phyloP scores from a whole-genome alignment of 2,329 filamentous ascomycete genomes.

The Aspergillus viridinutans region DNA sequence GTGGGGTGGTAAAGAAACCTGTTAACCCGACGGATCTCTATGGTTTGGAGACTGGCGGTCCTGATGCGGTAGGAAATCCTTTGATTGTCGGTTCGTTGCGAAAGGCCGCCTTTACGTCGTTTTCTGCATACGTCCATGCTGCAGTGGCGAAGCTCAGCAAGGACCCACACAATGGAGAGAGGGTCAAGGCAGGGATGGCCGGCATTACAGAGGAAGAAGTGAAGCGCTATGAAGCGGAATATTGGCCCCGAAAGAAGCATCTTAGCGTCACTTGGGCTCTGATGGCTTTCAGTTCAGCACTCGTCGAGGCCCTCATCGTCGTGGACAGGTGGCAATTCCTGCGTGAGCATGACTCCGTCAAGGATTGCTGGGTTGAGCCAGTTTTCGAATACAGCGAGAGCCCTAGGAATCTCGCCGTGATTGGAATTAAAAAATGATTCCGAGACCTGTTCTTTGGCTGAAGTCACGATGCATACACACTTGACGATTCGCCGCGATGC shows the following conservation, averaged over 20 bases:
- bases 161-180: conserved; percentile 56
- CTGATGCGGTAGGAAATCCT: conserved; percentile 57
- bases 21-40: conserved; percentile 27
- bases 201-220: conserved; percentile 72
- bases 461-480: neutral
- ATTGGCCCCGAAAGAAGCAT: conserved; percentile 67
- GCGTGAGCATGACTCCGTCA: conserved; percentile 69
- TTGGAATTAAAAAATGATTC: conserved; percentile 70
- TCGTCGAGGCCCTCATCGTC: conserved; percentile 86
- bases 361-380: conserved; percentile 82
- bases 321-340: conserved; percentile 86
- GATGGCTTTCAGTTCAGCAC: conserved; percentile 91
- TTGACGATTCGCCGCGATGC: neutral
- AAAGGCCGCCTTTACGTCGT: conserved; percentile 73
- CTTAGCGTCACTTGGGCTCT: conserved; percentile 85
- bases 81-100: conserved; percentile 82
- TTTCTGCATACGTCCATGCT: conserved; percentile 73
- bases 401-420: conserved; percentile 87
- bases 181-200: conserved; percentile 63
- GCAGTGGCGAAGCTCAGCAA: conserved; percentile 70
- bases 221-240: conserved; percentile 62
- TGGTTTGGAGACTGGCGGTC: conserved; percentile 12
- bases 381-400: conserved; percentile 86
- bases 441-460: neutral
- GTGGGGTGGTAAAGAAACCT: conserved; percentile 65